phyloP scores from a whole-genome alignment of 768 basidiomycete genomes.

The Lentinula edodes region DNA sequence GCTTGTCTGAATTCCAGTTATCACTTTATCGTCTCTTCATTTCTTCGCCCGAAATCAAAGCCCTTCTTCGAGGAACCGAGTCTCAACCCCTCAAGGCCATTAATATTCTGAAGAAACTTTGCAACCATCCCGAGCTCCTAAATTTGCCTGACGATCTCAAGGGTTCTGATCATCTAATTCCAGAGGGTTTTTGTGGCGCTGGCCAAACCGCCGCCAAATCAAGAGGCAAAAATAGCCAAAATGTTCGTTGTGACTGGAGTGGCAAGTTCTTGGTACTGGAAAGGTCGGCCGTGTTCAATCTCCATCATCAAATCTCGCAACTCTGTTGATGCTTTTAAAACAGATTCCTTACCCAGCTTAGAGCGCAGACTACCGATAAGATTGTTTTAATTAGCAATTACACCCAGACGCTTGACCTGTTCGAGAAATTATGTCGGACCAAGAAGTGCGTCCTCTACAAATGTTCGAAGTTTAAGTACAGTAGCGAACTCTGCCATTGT shows the following conservation, averaged over 20 bases:
- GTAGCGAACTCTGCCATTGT: neutral
- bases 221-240: constrained; percentile 38
- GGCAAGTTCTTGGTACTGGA: constrained; percentile 95
- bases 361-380: constrained; percentile 82
- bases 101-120: constrained; percentile 90
- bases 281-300: constrained; percentile 60
- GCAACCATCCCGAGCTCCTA: constrained; percentile 91
- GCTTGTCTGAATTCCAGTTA: constrained; percentile 76
- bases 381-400: constrained; percentile 97
- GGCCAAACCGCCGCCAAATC: constrained; percentile 24
- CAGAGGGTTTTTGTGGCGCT: constrained; percentile 72
- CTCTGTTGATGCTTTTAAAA: neutral
- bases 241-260: constrained; percentile 75
- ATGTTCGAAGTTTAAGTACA: neutral
- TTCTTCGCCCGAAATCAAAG: constrained; percentile 87
- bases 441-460: constrained; percentile 56
- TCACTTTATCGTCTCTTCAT: constrained; percentile 87
- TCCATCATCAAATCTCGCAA: neutral
- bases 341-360: constrained; percentile 83
- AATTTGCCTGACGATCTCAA: constrained; percentile 78
- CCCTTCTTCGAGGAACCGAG: constrained; percentile 76
- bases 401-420: constrained; percentile 90
- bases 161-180: constrained; percentile 78
- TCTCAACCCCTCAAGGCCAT: constrained; percentile 97
- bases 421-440: constrained; percentile 80